Conservation (phyloP, 2,329 filamentous ascomycete genomes). For the Calonectria pseudoreteaudii region DNA sequence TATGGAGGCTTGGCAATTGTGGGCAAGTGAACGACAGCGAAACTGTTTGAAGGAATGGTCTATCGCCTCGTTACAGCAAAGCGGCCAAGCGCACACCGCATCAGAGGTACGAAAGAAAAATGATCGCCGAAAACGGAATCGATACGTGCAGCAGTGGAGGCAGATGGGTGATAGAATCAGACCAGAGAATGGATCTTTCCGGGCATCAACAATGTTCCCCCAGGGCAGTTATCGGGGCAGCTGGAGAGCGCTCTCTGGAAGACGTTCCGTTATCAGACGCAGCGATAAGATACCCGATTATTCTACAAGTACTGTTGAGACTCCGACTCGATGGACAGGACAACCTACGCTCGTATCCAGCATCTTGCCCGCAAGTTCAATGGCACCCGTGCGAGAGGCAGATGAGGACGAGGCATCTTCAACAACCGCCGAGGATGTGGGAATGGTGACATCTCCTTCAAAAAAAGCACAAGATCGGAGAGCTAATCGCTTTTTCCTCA, state of each 20-base stretch:
- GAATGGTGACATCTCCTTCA: constrained; percentile 35
- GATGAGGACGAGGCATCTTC: constrained; percentile 45
- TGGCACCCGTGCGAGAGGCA: constrained; percentile 47
- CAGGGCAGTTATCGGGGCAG: constrained; percentile 37
- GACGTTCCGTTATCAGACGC: constrained; percentile 39
- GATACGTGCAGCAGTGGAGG: constrained; percentile 48
- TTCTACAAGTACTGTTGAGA: constrained; percentile 47
- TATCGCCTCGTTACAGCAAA: constrained; percentile 50
- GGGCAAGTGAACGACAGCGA: constrained; percentile 47
- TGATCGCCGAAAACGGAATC: constrained; percentile 46
- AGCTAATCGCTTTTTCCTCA: constrained; percentile 31
- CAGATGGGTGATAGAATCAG: constrained; percentile 33
- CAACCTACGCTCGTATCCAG: constrained; percentile 52
- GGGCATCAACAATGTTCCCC: constrained; percentile 26
- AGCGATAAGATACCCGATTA: constrained; percentile 36
- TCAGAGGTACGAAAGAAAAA: constrained; percentile 47
- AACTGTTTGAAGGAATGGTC: constrained; percentile 52
- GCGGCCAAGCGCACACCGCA: constrained; percentile 53
- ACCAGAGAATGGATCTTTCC: constrained; percentile 18
- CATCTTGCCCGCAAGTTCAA: constrained; percentile 41
- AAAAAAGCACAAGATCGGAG: constrained; percentile 34
- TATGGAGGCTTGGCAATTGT: constrained; percentile 46
- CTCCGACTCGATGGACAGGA: constrained; percentile 61
- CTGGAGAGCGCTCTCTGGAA: constrained; percentile 41
- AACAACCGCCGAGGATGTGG: constrained; percentile 35